Evolutionary conservation across 2,329 filamentous ascomycete species (phyloP).

Genomic region (Didymella lethalis): DNA sequence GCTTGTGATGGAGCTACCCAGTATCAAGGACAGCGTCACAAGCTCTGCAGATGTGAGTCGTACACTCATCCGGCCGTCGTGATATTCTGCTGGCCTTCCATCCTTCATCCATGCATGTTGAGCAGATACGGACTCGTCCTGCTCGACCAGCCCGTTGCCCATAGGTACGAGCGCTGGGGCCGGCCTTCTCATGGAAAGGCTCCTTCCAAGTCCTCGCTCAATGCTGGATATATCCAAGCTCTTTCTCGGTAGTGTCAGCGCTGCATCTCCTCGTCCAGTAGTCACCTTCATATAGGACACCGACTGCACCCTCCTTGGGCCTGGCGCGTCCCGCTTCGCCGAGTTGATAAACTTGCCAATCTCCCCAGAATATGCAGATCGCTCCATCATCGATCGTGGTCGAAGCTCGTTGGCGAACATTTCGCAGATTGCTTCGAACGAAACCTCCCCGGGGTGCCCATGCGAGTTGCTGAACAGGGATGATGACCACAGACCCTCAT

Average conservation of each 20-base stretch:
- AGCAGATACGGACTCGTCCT: slow-evolving; percentile 8
- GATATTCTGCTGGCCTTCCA: slow-evolving; percentile 30
- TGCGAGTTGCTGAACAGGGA: slow-evolving; percentile 37
- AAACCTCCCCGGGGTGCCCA: slow-evolving; percentile 33
- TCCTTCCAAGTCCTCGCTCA: slow-evolving; percentile 28
- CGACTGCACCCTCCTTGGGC: slow-evolving; percentile 30
- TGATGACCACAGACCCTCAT: slow-evolving; percentile 41
- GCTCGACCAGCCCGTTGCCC: slow-evolving; percentile 21
- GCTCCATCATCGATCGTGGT: slow-evolving; percentile 29
- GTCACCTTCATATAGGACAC: slow-evolving; percentile 26
- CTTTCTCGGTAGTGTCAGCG: slow-evolving; percentile 24
- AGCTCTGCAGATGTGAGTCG: slow-evolving; percentile 38
- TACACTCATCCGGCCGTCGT: slow-evolving; percentile 26
- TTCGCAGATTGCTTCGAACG: slow-evolving; percentile 38
- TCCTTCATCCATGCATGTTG: slow-evolving; percentile 38
- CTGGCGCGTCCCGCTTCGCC: slow-evolving; percentile 21
- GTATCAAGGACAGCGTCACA: slow-evolving; percentile 38
- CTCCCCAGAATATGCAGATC: slow-evolving; percentile 34
- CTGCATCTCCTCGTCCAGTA: slow-evolving; percentile 22
- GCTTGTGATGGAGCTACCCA: slow-evolving; percentile 32
- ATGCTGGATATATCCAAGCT: slow-evolving; percentile 29
- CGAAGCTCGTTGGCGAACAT: slow-evolving; percentile 39
- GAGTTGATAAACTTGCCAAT: slow-evolving; percentile 36
- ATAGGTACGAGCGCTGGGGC: slow-evolving; percentile 24
- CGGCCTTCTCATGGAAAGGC: slow-evolving; percentile 29